Conservation (phyloP, 306 rosid genomes). For the Fragaria iinumae region DNA sequence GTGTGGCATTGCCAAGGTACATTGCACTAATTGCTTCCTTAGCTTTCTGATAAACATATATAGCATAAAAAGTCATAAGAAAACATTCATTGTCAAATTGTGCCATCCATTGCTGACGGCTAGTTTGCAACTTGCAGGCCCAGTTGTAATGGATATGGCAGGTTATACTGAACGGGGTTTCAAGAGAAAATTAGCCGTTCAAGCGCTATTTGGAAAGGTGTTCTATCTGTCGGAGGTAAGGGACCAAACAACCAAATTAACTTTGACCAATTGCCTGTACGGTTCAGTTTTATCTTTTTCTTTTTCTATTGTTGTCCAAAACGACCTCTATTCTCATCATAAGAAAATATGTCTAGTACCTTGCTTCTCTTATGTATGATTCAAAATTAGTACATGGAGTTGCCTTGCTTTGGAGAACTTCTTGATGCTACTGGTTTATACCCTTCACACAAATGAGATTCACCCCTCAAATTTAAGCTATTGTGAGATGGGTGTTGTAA, state of each 20-base stretch:
- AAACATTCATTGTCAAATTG: background rate
- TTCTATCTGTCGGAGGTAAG: conserved; percentile 92
- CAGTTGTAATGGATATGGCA: conserved; percentile 75
- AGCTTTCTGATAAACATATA: conserved; percentile 5
- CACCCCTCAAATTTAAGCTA: background rate
- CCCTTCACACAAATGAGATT: background rate
- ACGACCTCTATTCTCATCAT: background rate
- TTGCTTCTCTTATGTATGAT: background rate
- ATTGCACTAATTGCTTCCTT: conserved; percentile 6
- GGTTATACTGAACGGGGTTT: conserved; percentile 96
- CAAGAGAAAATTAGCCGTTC: conserved; percentile 93
- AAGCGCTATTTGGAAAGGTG: conserved; percentile 86
- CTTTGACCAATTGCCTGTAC: conserved; percentile 6
- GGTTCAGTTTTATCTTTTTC: background rate
- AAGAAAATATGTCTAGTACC: background rate
- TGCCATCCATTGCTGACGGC: conserved; percentile 20
- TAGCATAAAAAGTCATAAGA: background rate
- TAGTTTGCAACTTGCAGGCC: conserved; percentile 59
- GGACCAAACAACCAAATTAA: conserved; percentile 18
- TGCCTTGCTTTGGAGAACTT: background rate
- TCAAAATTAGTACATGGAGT: background rate
- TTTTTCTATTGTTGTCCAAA: background rate
- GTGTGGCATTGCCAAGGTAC: conserved; percentile 6
- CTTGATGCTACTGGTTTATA: background rate
- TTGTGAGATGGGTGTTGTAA: background rate